phyloP scores from a whole-genome alignment of 1,284 basidiomycete genomes.

The Phellinidium pouzarii region DNA sequence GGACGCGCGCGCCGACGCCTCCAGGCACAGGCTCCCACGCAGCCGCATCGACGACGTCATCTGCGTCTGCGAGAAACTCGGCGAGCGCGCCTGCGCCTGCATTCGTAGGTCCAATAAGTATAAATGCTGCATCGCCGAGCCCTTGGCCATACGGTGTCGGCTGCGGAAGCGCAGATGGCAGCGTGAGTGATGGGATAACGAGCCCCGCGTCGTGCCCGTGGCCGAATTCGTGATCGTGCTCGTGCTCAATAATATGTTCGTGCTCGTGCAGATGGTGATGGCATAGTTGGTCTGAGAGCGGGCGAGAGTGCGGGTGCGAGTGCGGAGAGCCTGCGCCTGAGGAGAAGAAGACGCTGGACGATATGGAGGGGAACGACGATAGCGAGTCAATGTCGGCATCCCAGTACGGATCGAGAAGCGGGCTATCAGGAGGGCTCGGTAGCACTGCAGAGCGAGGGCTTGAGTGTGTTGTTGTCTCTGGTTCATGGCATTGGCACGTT shows the following conservation, averaged over 20 bases:
- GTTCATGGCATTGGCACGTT: constrained; percentile 5
- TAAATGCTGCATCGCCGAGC: constrained; percentile 49
- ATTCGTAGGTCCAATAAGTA: constrained; percentile 43
- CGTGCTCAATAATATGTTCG: too few relatives aligned
- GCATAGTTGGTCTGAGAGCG: constrained; percentile 19
- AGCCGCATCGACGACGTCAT: constrained; percentile 55
- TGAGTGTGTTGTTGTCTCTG: constrained; percentile 26
- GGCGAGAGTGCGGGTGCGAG: constrained; percentile 31
- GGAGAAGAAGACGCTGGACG: constrained; percentile 72
- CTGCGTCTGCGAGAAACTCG: constrained; percentile 48
- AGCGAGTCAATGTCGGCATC: constrained; percentile 38
- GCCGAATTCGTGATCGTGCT: background rate
- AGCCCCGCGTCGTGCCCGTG: constrained; percentile 42
- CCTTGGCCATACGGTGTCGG: constrained; percentile 61
- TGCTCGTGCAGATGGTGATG: constrained; percentile 24
- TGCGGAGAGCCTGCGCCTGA: constrained; percentile 56
- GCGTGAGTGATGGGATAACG: constrained; percentile 61
- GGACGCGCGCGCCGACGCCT: constrained; percentile 31
- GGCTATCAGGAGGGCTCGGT: constrained; percentile 52
- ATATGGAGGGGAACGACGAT: constrained; percentile 64
- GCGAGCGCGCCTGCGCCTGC: constrained; percentile 26
- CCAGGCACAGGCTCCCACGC: constrained; percentile 42
- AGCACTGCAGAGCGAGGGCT: constrained; percentile 41
- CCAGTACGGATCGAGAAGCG: constrained; percentile 25
- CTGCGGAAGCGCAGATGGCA: constrained; percentile 49